Evolutionary conservation across 495 filamentous ascomycete genomes (phyloP).

Genomic region (Penicillium bovifimosum): DNA sequence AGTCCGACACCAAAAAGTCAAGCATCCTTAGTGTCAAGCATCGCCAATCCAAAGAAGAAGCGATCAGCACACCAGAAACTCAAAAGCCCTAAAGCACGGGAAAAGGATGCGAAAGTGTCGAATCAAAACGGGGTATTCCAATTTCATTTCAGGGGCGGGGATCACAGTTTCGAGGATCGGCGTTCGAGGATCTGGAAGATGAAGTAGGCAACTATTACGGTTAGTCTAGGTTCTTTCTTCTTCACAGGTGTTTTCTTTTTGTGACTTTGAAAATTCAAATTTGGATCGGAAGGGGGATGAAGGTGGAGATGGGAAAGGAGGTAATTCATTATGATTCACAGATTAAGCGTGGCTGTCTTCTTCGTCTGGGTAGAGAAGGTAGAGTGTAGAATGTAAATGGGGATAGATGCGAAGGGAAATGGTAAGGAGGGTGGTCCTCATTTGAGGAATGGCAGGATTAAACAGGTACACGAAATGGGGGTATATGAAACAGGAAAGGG

Average conservation of each 20-base stretch:
- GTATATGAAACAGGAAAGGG: not conserved
- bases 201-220: conserved; percentile 34
- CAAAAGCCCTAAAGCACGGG: not conserved
- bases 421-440: not conserved
- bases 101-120: not conserved
- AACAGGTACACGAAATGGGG: not conserved
- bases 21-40: too few relatives aligned
- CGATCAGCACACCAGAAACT: not conserved
- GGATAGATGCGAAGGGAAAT: not conserved
- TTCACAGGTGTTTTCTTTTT: not conserved
- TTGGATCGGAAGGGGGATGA: not conserved
- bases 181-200: conserved; percentile 29
- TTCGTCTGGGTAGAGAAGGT: not conserved
- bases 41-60: not conserved
- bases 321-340: conserved; percentile 1
- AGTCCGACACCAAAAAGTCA: too few relatives aligned
- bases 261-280: not conserved
- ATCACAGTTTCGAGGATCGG: conserved; percentile 31
- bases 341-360: not conserved
- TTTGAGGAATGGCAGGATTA: not conserved
- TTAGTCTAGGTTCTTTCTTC: conserved; percentile 13
- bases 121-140: not conserved
- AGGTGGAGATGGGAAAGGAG: not conserved
- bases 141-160: not conserved
- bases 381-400: not conserved